These are phyloP conservation scores for Gossypium longicalyx DNA, from an alignment of 345 rosid genomes.

Conservation along the genomic window DNA sequence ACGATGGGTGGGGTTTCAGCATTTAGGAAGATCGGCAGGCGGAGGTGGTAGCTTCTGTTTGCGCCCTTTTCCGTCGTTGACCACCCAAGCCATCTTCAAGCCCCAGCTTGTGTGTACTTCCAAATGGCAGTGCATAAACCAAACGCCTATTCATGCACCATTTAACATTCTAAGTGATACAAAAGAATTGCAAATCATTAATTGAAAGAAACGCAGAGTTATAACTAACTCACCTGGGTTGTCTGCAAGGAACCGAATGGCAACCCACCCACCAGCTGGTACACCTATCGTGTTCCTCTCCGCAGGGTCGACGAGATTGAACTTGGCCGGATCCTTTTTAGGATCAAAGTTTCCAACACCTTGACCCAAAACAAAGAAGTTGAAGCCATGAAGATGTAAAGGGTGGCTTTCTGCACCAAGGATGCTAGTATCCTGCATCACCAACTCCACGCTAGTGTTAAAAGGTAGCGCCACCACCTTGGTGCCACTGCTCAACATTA, in stretches of 20 bases:
- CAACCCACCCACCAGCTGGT: conserved; percentile 31
- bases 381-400: conserved; percentile 1
- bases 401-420: conserved; percentile 1
- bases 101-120: conserved; percentile 33
- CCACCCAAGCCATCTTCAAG: conserved; percentile 32
- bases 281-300: conserved; percentile 29
- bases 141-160: conserved; percentile 22
- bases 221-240: conserved; percentile 27
- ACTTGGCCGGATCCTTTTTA: conserved; percentile 21
- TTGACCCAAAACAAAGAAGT: not conserved
- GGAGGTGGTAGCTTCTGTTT: conserved; percentile 31
- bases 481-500: not conserved
- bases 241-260: conserved; percentile 28
- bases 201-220: not conserved
- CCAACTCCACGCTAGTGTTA: not conserved
- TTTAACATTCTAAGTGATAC: not conserved
- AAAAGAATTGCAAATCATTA: not conserved
- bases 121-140: conserved; percentile 32
- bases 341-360: conserved; percentile 5
- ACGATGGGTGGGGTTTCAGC: conserved; percentile 1
- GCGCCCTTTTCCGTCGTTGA: conserved; percentile 21
- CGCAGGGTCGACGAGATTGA: conserved; percentile 28
- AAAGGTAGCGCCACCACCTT: not conserved
- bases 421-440: not conserved
- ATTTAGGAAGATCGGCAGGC: conserved; percentile 30